Evolutionary conservation across 495 filamentous ascomycete species (phyloP).

Genomic region (Talaromyces proteolyticus): DNA sequence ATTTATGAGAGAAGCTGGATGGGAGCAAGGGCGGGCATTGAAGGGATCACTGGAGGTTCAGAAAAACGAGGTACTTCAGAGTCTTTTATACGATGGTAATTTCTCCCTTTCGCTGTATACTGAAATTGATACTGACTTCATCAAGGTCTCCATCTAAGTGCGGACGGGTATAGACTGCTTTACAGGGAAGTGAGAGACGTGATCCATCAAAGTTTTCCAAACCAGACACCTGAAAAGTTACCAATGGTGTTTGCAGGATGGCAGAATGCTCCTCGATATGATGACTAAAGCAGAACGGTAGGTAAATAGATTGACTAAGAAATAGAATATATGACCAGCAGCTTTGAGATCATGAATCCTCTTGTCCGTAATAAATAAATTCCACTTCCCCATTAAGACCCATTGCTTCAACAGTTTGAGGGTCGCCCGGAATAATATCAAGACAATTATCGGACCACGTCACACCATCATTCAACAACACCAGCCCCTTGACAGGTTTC

Average conservation of each 20-base stretch:
- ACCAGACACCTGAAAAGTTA: constrained; percentile 47
- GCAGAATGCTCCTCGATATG: constrained; percentile 31
- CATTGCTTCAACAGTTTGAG: constrained; percentile 18
- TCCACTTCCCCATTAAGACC: background rate
- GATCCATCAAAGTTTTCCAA: constrained; percentile 50
- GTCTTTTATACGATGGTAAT: constrained; percentile 56
- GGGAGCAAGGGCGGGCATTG: constrained; percentile 51
- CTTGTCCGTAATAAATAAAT: background rate
- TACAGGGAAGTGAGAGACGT: constrained; percentile 48
- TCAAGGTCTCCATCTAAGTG: constrained; percentile 58
- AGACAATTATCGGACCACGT: constrained; percentile 35
- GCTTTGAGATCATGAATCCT: background rate
- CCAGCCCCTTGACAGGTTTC: constrained; percentile 34
- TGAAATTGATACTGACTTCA: constrained; percentile 7
- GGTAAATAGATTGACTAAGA: background rate
- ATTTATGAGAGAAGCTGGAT: constrained; percentile 58
- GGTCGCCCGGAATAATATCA: constrained; percentile 42
- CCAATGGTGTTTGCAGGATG: constrained; percentile 49
- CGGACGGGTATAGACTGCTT: constrained; percentile 53
- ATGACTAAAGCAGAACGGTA: background rate
- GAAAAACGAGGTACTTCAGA: constrained; percentile 37
- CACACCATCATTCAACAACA: constrained; percentile 32
- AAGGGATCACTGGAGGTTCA: constrained; percentile 43
- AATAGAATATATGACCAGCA: background rate
- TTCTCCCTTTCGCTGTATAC: constrained; percentile 1